These are phyloP conservation scores for Ustilago curta DNA, from an alignment of 1,284 basidiomycete genomes.

Conservation along the genomic window DNA sequence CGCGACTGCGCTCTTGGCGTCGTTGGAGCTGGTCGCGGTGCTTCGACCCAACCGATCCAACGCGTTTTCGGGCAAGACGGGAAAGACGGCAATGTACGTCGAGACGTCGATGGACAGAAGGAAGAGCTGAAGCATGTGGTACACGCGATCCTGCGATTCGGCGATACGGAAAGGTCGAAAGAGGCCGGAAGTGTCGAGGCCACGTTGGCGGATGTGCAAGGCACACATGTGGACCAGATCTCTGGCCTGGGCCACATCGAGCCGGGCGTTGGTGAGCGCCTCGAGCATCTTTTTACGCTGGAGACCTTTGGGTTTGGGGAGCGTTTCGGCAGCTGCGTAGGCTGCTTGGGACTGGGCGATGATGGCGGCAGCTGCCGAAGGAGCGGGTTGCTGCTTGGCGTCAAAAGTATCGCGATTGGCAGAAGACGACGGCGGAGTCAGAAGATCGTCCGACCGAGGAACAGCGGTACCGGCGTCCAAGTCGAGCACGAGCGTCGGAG, in stretches of 20 bases:
- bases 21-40: neutral
- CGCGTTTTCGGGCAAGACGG: conserved; percentile 35
- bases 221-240: conserved; percentile 48
- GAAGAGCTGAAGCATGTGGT: conserved; percentile 57
- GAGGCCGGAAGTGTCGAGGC: conserved; percentile 58
- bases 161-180: conserved; percentile 58
- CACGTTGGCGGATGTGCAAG: conserved; percentile 46
- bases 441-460: conserved; percentile 6
- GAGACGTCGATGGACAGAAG: conserved; percentile 46
- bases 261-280: conserved; percentile 41
- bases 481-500: conserved; percentile 40
- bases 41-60: conserved; percentile 26
- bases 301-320: conserved; percentile 13
- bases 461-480: conserved; percentile 35
- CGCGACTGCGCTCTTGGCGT: conserved; percentile 19
- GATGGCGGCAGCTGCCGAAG: conserved; percentile 35
- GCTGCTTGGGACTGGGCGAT: conserved; percentile 40
- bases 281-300: conserved; percentile 44
- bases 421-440: neutral
- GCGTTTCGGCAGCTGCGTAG: conserved; percentile 22
- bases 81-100: conserved; percentile 49
- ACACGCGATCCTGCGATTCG: conserved; percentile 37
- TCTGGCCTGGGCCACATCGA: conserved; percentile 27
- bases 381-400: neutral
- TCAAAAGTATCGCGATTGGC: neutral